These are phyloP conservation scores for Gossypium davidsonii DNA, from an alignment of 441 rosid genomes.

Conservation along the genomic window DNA sequence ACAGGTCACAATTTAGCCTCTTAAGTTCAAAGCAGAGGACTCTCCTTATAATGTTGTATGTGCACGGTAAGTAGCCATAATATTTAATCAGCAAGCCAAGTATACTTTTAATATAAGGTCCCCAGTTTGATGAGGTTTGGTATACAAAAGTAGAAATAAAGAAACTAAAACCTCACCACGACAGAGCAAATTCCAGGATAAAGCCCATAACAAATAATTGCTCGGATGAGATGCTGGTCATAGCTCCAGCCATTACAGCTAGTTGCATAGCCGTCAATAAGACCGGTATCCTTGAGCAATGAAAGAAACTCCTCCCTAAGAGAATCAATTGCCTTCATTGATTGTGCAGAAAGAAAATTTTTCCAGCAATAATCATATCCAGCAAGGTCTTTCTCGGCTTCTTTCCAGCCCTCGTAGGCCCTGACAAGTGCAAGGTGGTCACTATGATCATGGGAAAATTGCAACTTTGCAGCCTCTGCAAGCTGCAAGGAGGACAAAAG, in stretches of 20 bases:
- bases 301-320: constrained; percentile 73
- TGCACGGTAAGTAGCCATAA: not conserved
- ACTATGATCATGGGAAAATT: constrained; percentile 69
- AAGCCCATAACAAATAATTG: constrained; percentile 79
- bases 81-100: not conserved
- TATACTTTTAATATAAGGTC: not conserved
- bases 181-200: constrained; percentile 79
- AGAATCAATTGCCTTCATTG: constrained; percentile 83
- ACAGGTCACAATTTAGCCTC: not conserved
- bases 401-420: constrained; percentile 81
- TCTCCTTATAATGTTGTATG: not conserved
- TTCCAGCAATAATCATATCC: constrained; percentile 90
- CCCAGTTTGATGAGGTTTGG: not conserved
- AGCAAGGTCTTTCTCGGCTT: constrained; percentile 57
- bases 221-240: constrained; percentile 57
- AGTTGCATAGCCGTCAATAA: constrained; percentile 50
- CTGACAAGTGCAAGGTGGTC: constrained; percentile 85
- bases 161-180: constrained; percentile 51
- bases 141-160: constrained; percentile 1
- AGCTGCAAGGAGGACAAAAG: constrained; percentile 40
- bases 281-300: constrained; percentile 68
- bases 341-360: constrained; percentile 72
- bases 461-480: constrained; percentile 79
- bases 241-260: constrained; percentile 46
- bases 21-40: not conserved